Conservation (phyloP, 2,329 filamentous ascomycete genomes). For the Pseudogymnoascus sp. region DNA sequence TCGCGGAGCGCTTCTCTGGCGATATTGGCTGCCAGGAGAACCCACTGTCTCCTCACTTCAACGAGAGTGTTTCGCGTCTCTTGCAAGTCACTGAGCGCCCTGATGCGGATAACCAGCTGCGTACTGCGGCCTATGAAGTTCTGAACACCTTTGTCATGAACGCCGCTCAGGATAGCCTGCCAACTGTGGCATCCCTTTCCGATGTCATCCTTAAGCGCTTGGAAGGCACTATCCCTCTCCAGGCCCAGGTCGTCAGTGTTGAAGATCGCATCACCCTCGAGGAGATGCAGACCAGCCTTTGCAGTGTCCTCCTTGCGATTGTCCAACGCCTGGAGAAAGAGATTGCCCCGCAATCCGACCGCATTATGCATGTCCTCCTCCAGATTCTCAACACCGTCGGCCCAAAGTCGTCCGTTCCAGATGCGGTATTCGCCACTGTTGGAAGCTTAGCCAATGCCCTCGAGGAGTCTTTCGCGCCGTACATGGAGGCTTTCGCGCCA, state of each 20-base stretch:
- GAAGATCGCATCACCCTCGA: slow-evolving; percentile 94
- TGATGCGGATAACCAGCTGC: slow-evolving; percentile 78
- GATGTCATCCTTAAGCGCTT: slow-evolving; percentile 85
- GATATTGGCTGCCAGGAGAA: slow-evolving; percentile 71
- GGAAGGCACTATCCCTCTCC: slow-evolving; percentile 80
- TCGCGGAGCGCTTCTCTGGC: slow-evolving; percentile 89
- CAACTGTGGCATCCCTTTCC: slow-evolving; percentile 70
- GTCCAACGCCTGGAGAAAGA: slow-evolving; percentile 86
- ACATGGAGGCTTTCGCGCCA: slow-evolving; percentile 91
- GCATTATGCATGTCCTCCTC: slow-evolving; percentile 84
- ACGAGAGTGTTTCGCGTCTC: slow-evolving; percentile 79
- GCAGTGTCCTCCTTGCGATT: slow-evolving; percentile 84
- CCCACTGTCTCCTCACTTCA: slow-evolving; percentile 82
- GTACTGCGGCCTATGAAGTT: slow-evolving; percentile 94
- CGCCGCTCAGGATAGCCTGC: slow-evolving; percentile 75
- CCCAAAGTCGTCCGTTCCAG: slow-evolving; percentile 85
- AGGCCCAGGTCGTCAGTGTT: slow-evolving; percentile 88
- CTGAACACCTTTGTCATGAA: slow-evolving; percentile 91
- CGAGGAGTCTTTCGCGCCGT: slow-evolving; percentile 88
- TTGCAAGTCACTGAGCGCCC: slow-evolving; percentile 74
- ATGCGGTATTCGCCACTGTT: slow-evolving; percentile 85
- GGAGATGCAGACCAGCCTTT: slow-evolving; percentile 94
- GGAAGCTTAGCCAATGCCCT: slow-evolving; percentile 85
- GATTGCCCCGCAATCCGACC: slow-evolving; percentile 80
- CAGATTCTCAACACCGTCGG: slow-evolving; percentile 70